Evolutionary conservation across 2,329 filamentous ascomycete genomes (phyloP), one percentile per base, ranked within the genome.

Genomic region (Fusarium pseudocircinatum): DNA sequence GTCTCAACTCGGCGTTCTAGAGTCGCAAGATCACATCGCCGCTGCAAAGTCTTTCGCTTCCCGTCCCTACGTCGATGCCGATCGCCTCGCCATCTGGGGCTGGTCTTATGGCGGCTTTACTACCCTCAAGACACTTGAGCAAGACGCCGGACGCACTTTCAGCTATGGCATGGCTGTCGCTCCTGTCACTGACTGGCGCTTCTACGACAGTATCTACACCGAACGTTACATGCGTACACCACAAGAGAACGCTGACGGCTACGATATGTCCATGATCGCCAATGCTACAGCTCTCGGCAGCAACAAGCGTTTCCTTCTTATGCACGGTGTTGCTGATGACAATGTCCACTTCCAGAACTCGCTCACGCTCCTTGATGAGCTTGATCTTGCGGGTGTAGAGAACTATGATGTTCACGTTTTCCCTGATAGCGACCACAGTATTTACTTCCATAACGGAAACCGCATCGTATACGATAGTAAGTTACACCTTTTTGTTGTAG

Each of bases 341-440:
- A 99, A 99, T 78, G 96, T 99, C 18, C 97, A 99, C 82, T 91
- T 97, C 82, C 97, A 99, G 82, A 98, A 97, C 82, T 95, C 95
- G 2, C 88, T 98, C 65, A 93, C 91, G 4, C 84, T 99, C 70
- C 86, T 99, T 52, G 97, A 99, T 81, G 92, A 92, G 77, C 87
- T 99, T 49, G 94, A 99, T 83, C 78, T 97, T 59, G 91, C 87
- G 2, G 89, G 90, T 18, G 89, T 98, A 7, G 91, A 96, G 82
- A 99, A 99, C 79, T 99, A 98, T 78, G 96, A 99, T 79, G 91
- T 99, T 18, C 96, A 98, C 81, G 91, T 98, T 63, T 99, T 97
- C 83, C 96, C 96, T 0, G 96, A 99, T 81, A 97, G 94, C 60
- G 95, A 99, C 83, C 96, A 99, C 82, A 90, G 93, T 69, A 99